phyloP scores from a whole-genome alignment of 768 basidiomycete genomes.

The Clavulina sp. region DNA sequence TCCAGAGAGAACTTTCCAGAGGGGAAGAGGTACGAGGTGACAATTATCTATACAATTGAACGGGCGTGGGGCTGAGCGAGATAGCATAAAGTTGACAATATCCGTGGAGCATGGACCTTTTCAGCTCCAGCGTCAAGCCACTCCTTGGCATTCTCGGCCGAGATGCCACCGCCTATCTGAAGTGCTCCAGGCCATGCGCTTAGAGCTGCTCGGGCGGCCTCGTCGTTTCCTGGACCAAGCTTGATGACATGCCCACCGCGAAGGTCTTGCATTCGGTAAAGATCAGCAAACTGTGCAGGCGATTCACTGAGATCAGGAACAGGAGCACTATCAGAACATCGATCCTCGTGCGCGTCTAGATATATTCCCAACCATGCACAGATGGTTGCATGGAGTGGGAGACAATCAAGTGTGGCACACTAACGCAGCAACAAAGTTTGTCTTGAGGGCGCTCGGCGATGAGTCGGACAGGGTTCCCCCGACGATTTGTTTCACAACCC shows the following conservation, averaged over 20 bases:
- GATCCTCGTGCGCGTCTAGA: no score
- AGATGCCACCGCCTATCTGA: constrained; percentile 91
- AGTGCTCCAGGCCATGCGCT: constrained; percentile 64
- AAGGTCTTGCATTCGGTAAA: constrained; percentile 55
- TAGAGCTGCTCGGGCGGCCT: constrained; percentile 73
- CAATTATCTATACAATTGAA: no score
- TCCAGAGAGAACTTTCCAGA: constrained; percentile 58
- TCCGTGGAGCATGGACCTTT: constrained; percentile 39
- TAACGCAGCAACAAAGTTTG: constrained; percentile 84
- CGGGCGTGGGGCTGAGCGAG: not conserved
- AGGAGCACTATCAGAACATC: not conserved
- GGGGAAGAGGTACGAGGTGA: constrained; percentile 95
- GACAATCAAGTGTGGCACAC: constrained; percentile 15
- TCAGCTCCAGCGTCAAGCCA: constrained; percentile 85
- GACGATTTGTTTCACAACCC: constrained; percentile 95
- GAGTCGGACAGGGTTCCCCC: constrained; percentile 77
- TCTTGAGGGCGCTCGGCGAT: constrained; percentile 42
- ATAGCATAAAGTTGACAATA: not conserved
- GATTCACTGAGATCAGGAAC: constrained; percentile 37
- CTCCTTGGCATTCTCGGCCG: constrained; percentile 51
- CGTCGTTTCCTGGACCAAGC: constrained; percentile 77
- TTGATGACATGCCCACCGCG: constrained; percentile 92
- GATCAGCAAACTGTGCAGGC: constrained; percentile 56
- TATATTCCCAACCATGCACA: not conserved
- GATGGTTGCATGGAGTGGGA: no score